Evolutionary conservation across 495 filamentous ascomycete genomes (phyloP).

Genomic region (Viridothelium virens): DNA sequence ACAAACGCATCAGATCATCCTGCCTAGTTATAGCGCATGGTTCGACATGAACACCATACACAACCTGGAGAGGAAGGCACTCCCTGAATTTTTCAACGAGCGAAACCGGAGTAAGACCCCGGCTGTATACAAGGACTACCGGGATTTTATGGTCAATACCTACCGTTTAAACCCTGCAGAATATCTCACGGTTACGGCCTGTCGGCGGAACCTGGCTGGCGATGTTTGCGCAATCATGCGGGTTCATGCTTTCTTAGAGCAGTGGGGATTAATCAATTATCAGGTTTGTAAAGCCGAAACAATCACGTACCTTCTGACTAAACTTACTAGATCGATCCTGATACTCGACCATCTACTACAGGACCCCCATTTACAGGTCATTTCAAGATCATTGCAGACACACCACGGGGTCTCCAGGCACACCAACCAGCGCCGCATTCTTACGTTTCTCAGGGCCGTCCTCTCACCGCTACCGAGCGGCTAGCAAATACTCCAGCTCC

Average conservation of each 20-base stretch:
- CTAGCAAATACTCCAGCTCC: constrained; percentile 60
- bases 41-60: constrained; percentile 95
- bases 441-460: constrained; percentile 63
- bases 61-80: constrained; percentile 77
- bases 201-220: constrained; percentile 86
- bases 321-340: constrained; percentile 72
- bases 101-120: constrained; percentile 96
- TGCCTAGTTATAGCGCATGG: constrained; percentile 94
- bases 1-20: constrained; percentile 87
- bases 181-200: constrained; percentile 97
- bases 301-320: constrained; percentile 12
- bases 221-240: constrained; percentile 99
- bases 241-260: constrained; percentile 95
- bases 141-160: constrained; percentile 99
- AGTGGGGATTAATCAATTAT: constrained; percentile 98
- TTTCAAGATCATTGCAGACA: constrained; percentile 90
- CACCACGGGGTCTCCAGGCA: constrained; percentile 85
- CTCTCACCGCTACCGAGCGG: constrained; percentile 63
- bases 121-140: constrained; percentile 96
- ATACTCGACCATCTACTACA: constrained; percentile 88
- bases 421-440: constrained; percentile 83
- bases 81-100: constrained; percentile 97
- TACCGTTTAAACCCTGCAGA: constrained; percentile 92
- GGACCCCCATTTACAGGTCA: constrained; percentile 96
- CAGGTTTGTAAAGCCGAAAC: constrained; percentile 54